Base-by-base conservation (phyloP, 495 filamentous ascomycete genomes). In the Neurospora tetraspora region DNA sequence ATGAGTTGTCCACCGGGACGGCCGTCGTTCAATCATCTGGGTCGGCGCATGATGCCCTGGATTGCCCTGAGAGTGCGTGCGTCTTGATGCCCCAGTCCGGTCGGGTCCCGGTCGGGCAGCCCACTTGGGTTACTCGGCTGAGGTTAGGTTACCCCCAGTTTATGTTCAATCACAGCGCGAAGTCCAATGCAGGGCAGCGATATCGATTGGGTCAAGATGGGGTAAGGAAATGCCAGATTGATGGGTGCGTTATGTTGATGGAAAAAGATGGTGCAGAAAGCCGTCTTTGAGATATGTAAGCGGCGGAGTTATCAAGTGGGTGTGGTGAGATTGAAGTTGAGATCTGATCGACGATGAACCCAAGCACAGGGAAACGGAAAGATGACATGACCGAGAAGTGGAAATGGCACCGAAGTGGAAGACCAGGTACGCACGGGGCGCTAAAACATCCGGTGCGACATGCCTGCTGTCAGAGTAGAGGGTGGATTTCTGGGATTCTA, bases 1-100 rank as follows among this genome's bases (percentile, higher is more conserved):
- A 81, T 85, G 82, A 84, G 82, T 85, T 85, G 83, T 83, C 80
- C 83, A 81, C 77, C 77, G 53, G 47, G 5, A 61, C 47, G 47
- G 47, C 47, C 47, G 73, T 75, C 77, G 72, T 74, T 78, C 77
- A 75, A 75, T 74, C 78, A 69, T 61, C 27, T 65, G 53, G 53
- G 53, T 65, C 31, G 53, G 53, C 53, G 53, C 53, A 65, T 65
- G 53, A 65, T 65, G 53, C 27, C 53, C 53, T 65, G 20, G 45
- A 12, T 20, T 53, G 45, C 45, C 45, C 45, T 53, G n/a, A n/a
- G n/a, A n/a, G n/a, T n/a, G n/a, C n/a, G n/a, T n/a, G n/a, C n/a
- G n/a, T n/a, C n/a, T n/a, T n/a, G 45, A 47, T 47, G 45, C 45
- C 45, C 53, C 53, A 61, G 12, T 59, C 11, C 23, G 47, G 47